Conservation (phyloP, 2,329 filamentous ascomycete species). For the Colletotrichum sojae region DNA sequence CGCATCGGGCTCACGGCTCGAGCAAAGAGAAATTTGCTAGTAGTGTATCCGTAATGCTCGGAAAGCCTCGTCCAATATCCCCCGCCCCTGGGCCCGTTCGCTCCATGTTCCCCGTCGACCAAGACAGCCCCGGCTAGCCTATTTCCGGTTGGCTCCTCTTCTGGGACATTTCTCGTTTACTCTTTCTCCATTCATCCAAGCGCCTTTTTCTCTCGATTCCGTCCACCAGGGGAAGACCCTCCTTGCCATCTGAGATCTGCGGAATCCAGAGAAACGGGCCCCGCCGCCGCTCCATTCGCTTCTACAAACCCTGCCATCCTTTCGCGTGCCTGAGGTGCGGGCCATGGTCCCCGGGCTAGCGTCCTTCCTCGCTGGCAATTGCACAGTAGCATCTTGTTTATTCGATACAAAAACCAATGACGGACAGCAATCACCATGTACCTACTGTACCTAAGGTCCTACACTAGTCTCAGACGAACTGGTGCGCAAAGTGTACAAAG, state of each 20-base stretch:
- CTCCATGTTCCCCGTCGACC: conserved; percentile 20
- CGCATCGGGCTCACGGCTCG: not conserved
- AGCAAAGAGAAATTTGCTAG: not conserved
- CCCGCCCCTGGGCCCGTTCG: conserved; percentile 4
- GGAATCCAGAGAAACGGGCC: conserved; percentile 39
- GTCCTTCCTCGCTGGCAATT: not conserved
- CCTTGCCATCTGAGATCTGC: conserved; percentile 40
- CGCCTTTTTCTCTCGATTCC: conserved; percentile 6
- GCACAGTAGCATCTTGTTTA: conserved; percentile 25
- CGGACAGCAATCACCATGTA: conserved; percentile 4
- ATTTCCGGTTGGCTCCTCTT: conserved; percentile 8
- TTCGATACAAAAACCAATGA: conserved; percentile 32
- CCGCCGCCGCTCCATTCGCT: conserved; percentile 28
- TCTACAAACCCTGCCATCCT: conserved; percentile 21
- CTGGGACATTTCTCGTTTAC: conserved; percentile 37
- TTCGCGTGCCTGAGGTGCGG: no score
- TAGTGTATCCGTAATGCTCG: not conserved
- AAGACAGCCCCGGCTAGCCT: conserved; percentile 25
- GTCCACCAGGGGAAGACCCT: conserved; percentile 8
- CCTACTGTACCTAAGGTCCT: not conserved
- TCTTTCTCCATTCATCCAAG: conserved; percentile 39
- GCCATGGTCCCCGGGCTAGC: conserved; percentile 9
- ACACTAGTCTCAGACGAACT: not conserved
- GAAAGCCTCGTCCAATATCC: not conserved
- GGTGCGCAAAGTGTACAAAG: not conserved